These are phyloP conservation scores for Cornus florida DNA, from an alignment of 148 eudicot genomes.

Conservation along the genomic window DNA sequence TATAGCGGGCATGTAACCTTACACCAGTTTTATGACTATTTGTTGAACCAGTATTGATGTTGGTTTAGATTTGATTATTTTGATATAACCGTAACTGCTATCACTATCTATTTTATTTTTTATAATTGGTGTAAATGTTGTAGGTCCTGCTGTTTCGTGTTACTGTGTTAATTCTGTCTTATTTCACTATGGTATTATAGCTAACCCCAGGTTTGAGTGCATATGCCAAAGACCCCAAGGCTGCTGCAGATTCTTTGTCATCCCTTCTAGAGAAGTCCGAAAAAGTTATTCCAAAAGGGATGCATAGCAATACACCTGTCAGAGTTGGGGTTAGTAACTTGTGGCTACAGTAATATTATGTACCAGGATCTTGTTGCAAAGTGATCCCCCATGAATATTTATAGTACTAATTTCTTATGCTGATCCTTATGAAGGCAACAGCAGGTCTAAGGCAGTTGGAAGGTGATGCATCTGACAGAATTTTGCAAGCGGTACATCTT, in stretches of 20 bases:
- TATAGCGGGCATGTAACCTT: neutral
- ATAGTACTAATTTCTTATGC: neutral
- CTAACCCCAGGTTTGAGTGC: slow-evolving; percentile 86
- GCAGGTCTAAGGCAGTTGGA: slow-evolving; percentile 93
- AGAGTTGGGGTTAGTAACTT: slow-evolving; percentile 79
- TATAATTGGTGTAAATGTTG: neutral
- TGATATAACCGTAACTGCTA: too few relatives aligned
- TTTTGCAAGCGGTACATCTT: slow-evolving; percentile 79
- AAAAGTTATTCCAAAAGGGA: slow-evolving; percentile 63
- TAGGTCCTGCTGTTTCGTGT: neutral
- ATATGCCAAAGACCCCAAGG: slow-evolving; percentile 70
- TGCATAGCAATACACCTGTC: slow-evolving; percentile 77
- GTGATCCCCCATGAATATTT: neutral
- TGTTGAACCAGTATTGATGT: neutral
- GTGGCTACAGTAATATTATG: slow-evolving; percentile 1
- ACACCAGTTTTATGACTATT: neutral
- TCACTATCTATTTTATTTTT: neutral
- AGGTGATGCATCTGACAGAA: slow-evolving; percentile 86
- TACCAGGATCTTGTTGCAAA: neutral
- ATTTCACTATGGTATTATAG: slow-evolving; percentile 34
- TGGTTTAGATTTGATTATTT: too few relatives aligned
- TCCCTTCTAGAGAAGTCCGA: slow-evolving; percentile 69
- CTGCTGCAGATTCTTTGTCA: slow-evolving; percentile 76
- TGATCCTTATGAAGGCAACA: slow-evolving; percentile 66
- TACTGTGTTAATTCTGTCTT: neutral